phyloP scores from a whole-genome alignment of 176 grass and related monocot genomes.

The Avena eriantha region DNA sequence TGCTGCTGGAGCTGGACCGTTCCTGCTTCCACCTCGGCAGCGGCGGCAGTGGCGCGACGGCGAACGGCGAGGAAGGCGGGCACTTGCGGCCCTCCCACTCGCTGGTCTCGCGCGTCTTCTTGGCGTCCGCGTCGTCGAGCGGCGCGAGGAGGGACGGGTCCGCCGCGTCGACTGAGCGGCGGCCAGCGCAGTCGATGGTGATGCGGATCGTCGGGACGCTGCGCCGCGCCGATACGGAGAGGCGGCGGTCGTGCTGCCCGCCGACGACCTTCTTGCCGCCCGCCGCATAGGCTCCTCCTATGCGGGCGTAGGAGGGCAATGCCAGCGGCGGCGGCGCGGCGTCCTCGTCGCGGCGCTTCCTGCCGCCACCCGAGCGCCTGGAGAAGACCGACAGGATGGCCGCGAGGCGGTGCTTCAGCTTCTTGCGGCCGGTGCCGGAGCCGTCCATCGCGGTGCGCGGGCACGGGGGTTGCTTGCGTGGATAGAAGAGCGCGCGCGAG shows the following conservation, averaged over 20 bases:
- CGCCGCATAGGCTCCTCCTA: background rate
- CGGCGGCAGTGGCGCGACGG: background rate
- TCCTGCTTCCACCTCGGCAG: slow-evolving; percentile 38
- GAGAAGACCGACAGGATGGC: slow-evolving; percentile 72
- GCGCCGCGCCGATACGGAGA: slow-evolving; percentile 52
- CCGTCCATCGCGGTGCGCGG: slow-evolving; percentile 29
- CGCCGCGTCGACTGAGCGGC: slow-evolving; percentile 63
- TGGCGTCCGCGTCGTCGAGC: slow-evolving; percentile 39
- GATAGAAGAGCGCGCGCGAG: background rate
- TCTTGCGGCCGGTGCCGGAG: slow-evolving; percentile 46
- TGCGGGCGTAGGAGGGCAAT: slow-evolving; percentile 41
- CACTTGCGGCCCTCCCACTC: slow-evolving; percentile 70
- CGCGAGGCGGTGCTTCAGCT: slow-evolving; percentile 68
- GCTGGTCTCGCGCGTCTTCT: slow-evolving; percentile 27
- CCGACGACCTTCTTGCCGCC: slow-evolving; percentile 10
- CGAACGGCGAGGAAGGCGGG: slow-evolving; percentile 68
- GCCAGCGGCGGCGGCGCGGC: slow-evolving; percentile 27
- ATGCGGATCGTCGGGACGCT: slow-evolving; percentile 55
- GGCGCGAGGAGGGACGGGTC: slow-evolving; percentile 44
- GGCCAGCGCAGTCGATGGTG: slow-evolving; percentile 69
- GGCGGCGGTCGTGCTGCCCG: slow-evolving; percentile 41
- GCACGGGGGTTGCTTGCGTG: background rate
- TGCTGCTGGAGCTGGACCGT: background rate
- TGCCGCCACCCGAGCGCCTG: slow-evolving; percentile 38
- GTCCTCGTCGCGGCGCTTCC: slow-evolving; percentile 42